A percentile compares a stretch with the other conserved stretches of the same genome.
phyloP scores from a whole-genome alignment of 108 stramenopile species.

The Epithemia pelagica region DNA sequence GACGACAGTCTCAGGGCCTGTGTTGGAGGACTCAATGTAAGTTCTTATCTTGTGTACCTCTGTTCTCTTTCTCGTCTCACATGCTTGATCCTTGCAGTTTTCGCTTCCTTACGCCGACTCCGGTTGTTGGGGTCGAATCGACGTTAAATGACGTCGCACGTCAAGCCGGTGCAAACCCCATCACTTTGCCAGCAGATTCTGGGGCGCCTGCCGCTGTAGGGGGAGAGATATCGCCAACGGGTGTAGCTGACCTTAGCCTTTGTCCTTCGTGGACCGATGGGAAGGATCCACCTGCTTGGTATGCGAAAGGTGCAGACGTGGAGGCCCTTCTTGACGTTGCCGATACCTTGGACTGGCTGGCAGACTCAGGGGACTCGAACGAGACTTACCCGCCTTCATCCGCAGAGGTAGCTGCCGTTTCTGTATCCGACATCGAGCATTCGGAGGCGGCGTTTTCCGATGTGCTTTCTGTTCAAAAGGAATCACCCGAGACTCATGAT shows the following conservation, averaged over 20 bases:
- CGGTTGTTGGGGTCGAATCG: constrained; percentile 31
- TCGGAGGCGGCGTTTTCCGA: neutral
- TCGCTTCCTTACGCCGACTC: constrained; percentile 65
- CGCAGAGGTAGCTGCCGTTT: neutral
- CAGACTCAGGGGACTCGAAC: constrained; percentile 72
- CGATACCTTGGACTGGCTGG: constrained; percentile 75
- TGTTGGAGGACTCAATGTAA: constrained; percentile 82
- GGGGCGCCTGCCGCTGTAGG: constrained; percentile 8
- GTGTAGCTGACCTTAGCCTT: constrained; percentile 57
- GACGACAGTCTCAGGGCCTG: constrained; percentile 42
- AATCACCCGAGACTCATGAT: neutral
- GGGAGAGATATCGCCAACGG: constrained; percentile 66
- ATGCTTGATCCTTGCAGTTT: constrained; percentile 39
- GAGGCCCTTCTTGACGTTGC: constrained; percentile 78
- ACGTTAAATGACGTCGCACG: constrained; percentile 74
- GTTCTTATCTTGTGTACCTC: constrained; percentile 13
- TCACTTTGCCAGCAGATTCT: constrained; percentile 39
- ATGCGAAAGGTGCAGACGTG: constrained; percentile 74
- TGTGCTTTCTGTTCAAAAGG: neutral
- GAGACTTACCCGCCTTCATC: constrained; percentile 46
- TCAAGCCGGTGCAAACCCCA: constrained; percentile 62
- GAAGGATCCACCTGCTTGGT: constrained; percentile 81
- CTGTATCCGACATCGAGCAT: constrained; percentile 1
- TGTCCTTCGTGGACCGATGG: constrained; percentile 77
- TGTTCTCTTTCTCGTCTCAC: constrained; percentile 12